Base-by-base conservation (phyloP, 2,329 filamentous ascomycete species). In the Cladophialophora carrionii region DNA sequence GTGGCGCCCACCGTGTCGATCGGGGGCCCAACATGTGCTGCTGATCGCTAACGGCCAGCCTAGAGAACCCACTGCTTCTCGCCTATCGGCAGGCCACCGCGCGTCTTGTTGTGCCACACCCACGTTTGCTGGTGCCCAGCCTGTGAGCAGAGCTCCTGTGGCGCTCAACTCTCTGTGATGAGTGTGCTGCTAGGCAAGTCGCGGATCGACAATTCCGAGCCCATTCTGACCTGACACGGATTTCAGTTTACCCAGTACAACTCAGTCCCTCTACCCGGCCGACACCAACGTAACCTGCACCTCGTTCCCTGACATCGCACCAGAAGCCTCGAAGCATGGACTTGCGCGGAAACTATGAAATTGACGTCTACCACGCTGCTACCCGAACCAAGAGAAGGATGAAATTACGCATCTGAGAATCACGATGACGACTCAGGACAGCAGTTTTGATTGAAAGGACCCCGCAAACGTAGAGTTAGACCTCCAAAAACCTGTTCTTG, bases 401-500 rank as follows among this genome's bases (percentile, higher is more conserved):
- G 37, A 24, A 20, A 22, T 29, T 20, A 51, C 20, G 48, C 24
- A 51, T 51, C 12, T 51, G 22, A 51, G 48, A 8, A n/a, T 43
- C 17, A 5, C 6, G 17, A 43, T 43, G 37, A 43, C 37, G 37
- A 43, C 37, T 17, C 2, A n/a, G 37, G 37, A 43, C 17, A 43
- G 2, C 34, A 41, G 12, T 49, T 49, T 49, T 49, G 46, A 49
- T n/a, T 22, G 46, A 24, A 14, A n/a, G 22, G 22, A 49, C 46
- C 46, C 22, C n/a, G 46, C n/a, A 49, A 41, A 41, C 34, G 34
- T 14, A 41, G 10, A 17, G 14, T 43, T 43, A 43, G 37, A 20
- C 37, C n/a, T 43, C 37, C 17, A n/a, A 43, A 43, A 51, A 51
- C 48, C 48, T 22, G 48, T 51, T 51, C 22, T 51, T 51, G 48